A percentile compares a stretch with the other conserved stretches of the same genome.
Evolutionary conservation across 148 eudicot species (phyloP).

Genomic region (Rhododendron williamsianum): DNA sequence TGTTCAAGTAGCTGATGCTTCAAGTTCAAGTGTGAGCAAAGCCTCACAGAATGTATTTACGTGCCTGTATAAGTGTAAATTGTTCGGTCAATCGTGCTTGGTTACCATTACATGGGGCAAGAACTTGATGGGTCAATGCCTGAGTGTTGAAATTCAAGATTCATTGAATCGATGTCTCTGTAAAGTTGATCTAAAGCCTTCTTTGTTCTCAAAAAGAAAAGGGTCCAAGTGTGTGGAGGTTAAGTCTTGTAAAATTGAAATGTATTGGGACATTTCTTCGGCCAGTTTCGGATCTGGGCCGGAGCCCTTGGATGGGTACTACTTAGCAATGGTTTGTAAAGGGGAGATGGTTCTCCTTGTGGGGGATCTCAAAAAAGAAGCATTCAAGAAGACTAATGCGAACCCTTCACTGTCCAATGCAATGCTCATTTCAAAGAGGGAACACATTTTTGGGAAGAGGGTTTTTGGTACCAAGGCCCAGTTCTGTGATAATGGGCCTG

Average conservation of each 20-base stretch:
- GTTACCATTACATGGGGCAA: constrained; percentile 38
- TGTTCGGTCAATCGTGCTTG: constrained; percentile 32
- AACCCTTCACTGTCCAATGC: constrained; percentile 21
- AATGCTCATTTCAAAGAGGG: constrained; percentile 35
- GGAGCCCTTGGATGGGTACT: constrained; percentile 39
- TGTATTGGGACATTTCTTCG: constrained; percentile 42
- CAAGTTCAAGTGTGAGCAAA: constrained; percentile 37
- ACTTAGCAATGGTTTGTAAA: constrained; percentile 36
- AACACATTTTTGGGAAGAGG: constrained; percentile 46
- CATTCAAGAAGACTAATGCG: constrained; percentile 33
- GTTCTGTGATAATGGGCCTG: constrained; percentile 34
- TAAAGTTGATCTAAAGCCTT: constrained; percentile 44
- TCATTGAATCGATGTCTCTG: constrained; percentile 26
- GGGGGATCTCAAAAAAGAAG: constrained; percentile 50
- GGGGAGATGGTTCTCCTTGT: constrained; percentile 31
- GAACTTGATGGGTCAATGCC: constrained; percentile 44
- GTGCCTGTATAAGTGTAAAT: constrained; percentile 34
- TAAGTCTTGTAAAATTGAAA: constrained; percentile 27
- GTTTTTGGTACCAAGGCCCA: constrained; percentile 33
- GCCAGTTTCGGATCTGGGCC: constrained; percentile 49
- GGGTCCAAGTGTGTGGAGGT: constrained; percentile 39
- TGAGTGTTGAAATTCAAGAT: constrained; percentile 37
- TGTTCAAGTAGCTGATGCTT: constrained; percentile 45
- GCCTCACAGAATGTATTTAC: constrained; percentile 35
- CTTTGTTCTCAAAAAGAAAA: constrained; percentile 43